phyloP scores from a whole-genome alignment of 192 early-diverging fungal genomes.

The Gryganskiella cystojenkinii region DNA sequence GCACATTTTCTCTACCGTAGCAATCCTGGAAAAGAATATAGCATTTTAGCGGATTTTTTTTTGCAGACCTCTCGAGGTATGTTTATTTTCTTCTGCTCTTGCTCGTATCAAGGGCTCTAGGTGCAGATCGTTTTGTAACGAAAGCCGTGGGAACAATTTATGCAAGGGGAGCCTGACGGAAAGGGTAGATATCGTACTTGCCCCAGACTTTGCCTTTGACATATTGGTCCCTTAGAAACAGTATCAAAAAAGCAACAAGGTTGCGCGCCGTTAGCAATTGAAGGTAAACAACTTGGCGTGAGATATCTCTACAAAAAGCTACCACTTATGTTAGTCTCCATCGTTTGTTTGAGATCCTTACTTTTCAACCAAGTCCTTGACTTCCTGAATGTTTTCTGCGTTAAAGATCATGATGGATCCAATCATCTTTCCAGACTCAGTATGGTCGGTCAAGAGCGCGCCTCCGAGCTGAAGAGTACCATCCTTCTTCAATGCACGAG shows the following conservation, averaged over 20 bases:
- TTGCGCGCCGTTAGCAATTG: neutral
- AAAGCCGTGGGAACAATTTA: too few relatives aligned
- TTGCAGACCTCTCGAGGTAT: too few relatives aligned
- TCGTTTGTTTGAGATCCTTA: neutral
- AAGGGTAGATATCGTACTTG: constrained; percentile 55
- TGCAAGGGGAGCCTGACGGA: constrained; percentile 26
- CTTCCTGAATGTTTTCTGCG: constrained; percentile 56
- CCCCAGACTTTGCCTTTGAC: constrained; percentile 65
- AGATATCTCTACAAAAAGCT: neutral
- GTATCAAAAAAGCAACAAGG: neutral
- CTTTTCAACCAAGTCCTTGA: constrained; percentile 54
- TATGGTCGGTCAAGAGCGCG: constrained; percentile 62
- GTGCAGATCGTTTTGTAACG: too few relatives aligned
- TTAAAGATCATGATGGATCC: constrained; percentile 64
- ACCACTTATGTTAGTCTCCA: neutral
- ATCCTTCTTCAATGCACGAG: constrained; percentile 29
- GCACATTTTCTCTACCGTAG: too few relatives aligned
- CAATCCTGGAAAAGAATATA: too few relatives aligned
- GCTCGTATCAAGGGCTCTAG: too few relatives aligned
- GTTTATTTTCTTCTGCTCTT: too few relatives aligned
- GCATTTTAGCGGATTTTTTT: too few relatives aligned
- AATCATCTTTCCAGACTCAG: constrained; percentile 59
- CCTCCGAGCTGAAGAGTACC: constrained; percentile 61
- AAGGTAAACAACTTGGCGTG: neutral
- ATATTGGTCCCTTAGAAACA: constrained; percentile 59